These are phyloP conservation scores for Labyrinthula sp. DNA, from an alignment of 352 stramenopile genomes.

Conservation along the genomic window DNA sequence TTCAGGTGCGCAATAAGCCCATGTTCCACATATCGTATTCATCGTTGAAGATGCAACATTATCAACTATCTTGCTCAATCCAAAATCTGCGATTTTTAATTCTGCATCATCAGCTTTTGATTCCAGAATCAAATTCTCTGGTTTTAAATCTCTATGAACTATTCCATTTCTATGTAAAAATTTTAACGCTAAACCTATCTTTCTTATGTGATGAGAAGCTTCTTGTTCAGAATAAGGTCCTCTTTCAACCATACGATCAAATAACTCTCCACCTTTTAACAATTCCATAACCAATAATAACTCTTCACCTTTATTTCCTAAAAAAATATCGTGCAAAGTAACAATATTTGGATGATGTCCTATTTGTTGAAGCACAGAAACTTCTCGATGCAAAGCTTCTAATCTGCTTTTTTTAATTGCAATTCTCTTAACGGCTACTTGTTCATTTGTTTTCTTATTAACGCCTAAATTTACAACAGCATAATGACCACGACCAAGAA, in stretches of 20 bases:
- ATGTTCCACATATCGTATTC: conserved; percentile 41
- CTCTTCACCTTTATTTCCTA: conserved; percentile 44
- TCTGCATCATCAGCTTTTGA: conserved; percentile 54
- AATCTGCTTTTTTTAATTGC: conserved; percentile 60
- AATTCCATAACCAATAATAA: conserved; percentile 71
- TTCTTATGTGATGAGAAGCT: conserved; percentile 47
- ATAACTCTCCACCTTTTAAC: conserved; percentile 61
- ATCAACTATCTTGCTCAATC: conserved; percentile 46
- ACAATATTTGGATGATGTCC: conserved; percentile 60
- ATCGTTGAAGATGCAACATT: conserved; percentile 47
- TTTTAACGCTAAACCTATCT: conserved; percentile 50
- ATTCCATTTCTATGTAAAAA: conserved; percentile 65
- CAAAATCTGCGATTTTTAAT: conserved; percentile 72
- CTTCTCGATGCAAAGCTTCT: conserved; percentile 53
- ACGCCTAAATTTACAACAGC: conserved; percentile 33
- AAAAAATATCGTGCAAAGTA: conserved; percentile 54
- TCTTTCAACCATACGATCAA: conserved; percentile 66
- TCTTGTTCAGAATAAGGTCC: conserved; percentile 60
- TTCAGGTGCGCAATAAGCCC: conserved; percentile 71
- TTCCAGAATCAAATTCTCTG: conserved; percentile 61
- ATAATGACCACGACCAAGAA: conserved; percentile 23
- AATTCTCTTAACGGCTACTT: conserved; percentile 50
- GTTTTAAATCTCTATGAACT: conserved; percentile 63
- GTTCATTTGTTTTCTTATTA: conserved; percentile 36
- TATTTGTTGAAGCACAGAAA: conserved; percentile 40